Base-by-base conservation (phyloP, 192 early-diverging fungal species). In the Glomus cerebriforme region DNA sequence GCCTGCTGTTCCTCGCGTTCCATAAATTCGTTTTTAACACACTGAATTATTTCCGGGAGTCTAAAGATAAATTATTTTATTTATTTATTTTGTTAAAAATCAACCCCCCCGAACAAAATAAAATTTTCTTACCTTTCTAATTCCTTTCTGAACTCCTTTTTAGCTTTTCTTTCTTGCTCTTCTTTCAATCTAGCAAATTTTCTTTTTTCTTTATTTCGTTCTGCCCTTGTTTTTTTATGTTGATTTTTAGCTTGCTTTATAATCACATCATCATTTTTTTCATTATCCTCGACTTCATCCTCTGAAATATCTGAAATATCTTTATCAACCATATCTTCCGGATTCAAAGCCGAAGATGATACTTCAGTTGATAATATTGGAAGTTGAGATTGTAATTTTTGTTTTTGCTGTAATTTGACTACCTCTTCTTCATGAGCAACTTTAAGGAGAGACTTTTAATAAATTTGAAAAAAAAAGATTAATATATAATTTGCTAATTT, bases 391-490 rank as follows among this genome's bases (percentile, higher is more conserved):
- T 86, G 81, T 8, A 89, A 39, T 43, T 72, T 81, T 63, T 83
- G 77, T 35, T 59, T 75, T 49, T 79, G 74, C 8, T 81, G 79
- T 47, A 86, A 37, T 62, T 90, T 85, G 43, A 65, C 71, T 58
- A 85, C 74, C 49, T 93, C 92, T 45, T 90, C 88, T 7, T 87
- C 83, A 29, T 87, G 82, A n/a, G 92, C 93, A 77, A 87, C 80
- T 9, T 78, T 77, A 47, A 95, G 73, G 45, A 93, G 80, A 65
- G 85, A 84, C 80, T 81, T 27, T 8, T n/a, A 3, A 80, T 64
- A 62, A 45, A 59, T 34, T 10, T n/a, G 9, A 10, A 19, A 27
- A 27, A 31, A 35, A 26, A 19, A 15, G 1, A 62, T 26, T 35
- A 80, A 17, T n/a, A 79, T 22, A 24, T 66, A 1, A 39, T 13